phyloP scores from a whole-genome alignment of 495 filamentous ascomycete genomes.

The Cercophora newfieldiana region DNA sequence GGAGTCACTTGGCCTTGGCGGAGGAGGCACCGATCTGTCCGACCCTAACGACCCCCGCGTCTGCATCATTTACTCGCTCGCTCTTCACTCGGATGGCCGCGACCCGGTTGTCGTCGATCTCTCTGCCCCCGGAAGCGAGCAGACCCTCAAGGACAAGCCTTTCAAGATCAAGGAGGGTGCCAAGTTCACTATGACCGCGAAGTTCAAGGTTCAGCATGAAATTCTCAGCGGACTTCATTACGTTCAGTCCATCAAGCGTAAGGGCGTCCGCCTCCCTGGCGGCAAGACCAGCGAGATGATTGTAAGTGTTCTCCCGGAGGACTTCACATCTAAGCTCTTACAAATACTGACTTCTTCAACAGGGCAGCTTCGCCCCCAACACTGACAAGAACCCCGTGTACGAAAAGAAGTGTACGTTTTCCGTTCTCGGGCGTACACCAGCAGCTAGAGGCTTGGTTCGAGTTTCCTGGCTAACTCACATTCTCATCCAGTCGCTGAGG shows the following conservation, averaged over 20 bases:
- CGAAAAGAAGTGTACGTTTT: constrained; percentile 81
- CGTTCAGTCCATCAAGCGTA: constrained; percentile 86
- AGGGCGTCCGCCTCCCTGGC: constrained; percentile 65
- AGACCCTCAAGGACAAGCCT: constrained; percentile 75
- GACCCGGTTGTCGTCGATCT: constrained; percentile 84
- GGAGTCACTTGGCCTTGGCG: constrained; percentile 84
- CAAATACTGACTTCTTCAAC: constrained; percentile 3
- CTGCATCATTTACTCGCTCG: constrained; percentile 87
- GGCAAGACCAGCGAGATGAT: constrained; percentile 97
- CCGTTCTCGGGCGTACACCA: neutral
- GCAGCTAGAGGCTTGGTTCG: neutral
- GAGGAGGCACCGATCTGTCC: constrained; percentile 51
- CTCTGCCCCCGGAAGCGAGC: constrained; percentile 59
- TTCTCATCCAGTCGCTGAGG: constrained; percentile 69
- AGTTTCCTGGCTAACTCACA: neutral
- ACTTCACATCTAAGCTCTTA: neutral
- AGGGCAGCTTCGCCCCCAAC: constrained; percentile 87
- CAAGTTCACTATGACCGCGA: constrained; percentile 86
- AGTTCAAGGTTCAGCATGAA: constrained; percentile 93
- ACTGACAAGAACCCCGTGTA: constrained; percentile 80
- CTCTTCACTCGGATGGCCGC: constrained; percentile 77
- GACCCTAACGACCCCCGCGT: constrained; percentile 77
- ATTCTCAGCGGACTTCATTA: constrained; percentile 94
- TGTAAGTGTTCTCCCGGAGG: constrained; percentile 51
- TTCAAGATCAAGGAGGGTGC: constrained; percentile 97